phyloP scores from a whole-genome alignment of 108 stramenopile genomes.

The Cylindrotheca fusiformis region DNA sequence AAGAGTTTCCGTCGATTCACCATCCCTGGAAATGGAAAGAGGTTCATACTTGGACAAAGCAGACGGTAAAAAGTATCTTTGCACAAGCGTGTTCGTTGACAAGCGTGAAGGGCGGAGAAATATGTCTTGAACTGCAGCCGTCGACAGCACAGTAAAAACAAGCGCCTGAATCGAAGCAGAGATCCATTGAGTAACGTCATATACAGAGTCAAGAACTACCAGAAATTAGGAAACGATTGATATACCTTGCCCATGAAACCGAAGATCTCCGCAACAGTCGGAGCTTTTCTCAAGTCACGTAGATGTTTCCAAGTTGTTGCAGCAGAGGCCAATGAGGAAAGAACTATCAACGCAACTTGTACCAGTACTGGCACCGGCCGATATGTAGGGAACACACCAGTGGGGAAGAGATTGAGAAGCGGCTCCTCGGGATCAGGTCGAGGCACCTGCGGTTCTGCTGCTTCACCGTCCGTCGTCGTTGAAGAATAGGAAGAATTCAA shows the following conservation, averaged over 20 bases:
- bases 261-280: neutral
- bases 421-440: slow-evolving; percentile 43
- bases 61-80: slow-evolving; percentile 54
- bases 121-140: slow-evolving; percentile 50
- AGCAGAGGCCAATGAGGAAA: slow-evolving; percentile 23
- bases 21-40: neutral
- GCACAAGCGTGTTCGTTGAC: slow-evolving; percentile 37
- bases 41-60: slow-evolving; percentile 49
- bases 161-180: slow-evolving; percentile 26
- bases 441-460: slow-evolving; percentile 6
- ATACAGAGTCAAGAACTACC: too few species aligned
- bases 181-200: too few species aligned
- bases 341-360: slow-evolving; percentile 11
- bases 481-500: neutral
- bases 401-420: slow-evolving; percentile 58
- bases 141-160: slow-evolving; percentile 14
- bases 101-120: slow-evolving; percentile 56
- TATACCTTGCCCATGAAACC: slow-evolving; percentile 16
- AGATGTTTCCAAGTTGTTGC: slow-evolving; percentile 12
- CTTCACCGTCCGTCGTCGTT: neutral
- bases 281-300: slow-evolving; percentile 1
- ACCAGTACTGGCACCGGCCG: slow-evolving; percentile 40
- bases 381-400: slow-evolving; percentile 41
- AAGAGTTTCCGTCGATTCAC: slow-evolving; percentile 9
- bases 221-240: too few species aligned